Conservation (phyloP, 805 yeast species). For the Candida endomychidarum region DNA sequence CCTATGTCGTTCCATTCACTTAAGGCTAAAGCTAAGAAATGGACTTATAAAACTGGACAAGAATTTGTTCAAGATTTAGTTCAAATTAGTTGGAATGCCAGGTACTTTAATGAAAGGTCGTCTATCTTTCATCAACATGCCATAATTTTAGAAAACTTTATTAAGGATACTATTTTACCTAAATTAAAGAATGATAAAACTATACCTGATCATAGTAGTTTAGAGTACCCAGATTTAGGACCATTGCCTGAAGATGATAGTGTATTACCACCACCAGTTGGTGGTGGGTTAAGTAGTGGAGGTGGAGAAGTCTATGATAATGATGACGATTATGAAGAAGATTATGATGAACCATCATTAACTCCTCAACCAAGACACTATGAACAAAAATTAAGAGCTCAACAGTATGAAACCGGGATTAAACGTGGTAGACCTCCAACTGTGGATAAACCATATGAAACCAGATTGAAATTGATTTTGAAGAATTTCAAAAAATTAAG, state of each 20-base stretch:
- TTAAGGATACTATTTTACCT: slow-evolving; percentile 50
- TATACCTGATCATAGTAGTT: slow-evolving; percentile 32
- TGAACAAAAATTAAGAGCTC: background rate
- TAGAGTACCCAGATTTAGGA: slow-evolving; percentile 66
- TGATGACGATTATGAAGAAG: slow-evolving; percentile 17
- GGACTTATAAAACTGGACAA: slow-evolving; percentile 55
- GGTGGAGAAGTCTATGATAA: slow-evolving; percentile 18
- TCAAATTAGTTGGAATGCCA: slow-evolving; percentile 89
- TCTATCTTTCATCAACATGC: slow-evolving; percentile 72
- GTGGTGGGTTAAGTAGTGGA: background rate
- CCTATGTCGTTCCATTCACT: slow-evolving; percentile 84
- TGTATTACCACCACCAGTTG: slow-evolving; percentile 15
- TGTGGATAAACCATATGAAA: slow-evolving; percentile 88
- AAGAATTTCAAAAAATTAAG: slow-evolving; percentile 76
- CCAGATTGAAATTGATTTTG: slow-evolving; percentile 83
- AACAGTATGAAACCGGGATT: slow-evolving; percentile 43
- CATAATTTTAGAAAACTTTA: slow-evolving; percentile 51
- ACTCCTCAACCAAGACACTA: slow-evolving; percentile 14
- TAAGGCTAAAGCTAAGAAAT: slow-evolving; percentile 9
- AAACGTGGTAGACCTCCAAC: slow-evolving; percentile 91
- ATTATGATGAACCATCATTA: slow-evolving; percentile 3
- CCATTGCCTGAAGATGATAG: slow-evolving; percentile 54
- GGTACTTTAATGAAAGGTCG: slow-evolving; percentile 72
- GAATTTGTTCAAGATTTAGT: slow-evolving; percentile 75
- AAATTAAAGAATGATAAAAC: slow-evolving; percentile 43